Evolutionary conservation across 805 yeast species (phyloP).

Genomic region (Kluyveromyces aestuarii): DNA sequence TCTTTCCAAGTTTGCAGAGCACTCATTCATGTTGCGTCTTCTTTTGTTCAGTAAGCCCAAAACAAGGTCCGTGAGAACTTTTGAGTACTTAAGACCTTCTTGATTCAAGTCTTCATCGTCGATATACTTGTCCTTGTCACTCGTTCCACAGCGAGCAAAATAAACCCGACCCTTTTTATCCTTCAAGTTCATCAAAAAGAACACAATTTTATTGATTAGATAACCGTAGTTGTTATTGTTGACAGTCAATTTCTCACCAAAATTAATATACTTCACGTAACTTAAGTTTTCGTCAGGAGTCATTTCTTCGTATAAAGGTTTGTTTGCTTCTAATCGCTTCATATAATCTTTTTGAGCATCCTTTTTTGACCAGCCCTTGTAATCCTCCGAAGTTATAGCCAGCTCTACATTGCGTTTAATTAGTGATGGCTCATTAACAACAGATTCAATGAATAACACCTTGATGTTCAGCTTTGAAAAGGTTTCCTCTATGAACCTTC

Average conservation of each 20-base stretch:
- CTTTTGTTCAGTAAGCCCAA: conserved; percentile 27
- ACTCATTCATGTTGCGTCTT: conserved; percentile 3
- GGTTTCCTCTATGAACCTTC: conserved; percentile 46
- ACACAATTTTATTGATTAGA: conserved; percentile 81
- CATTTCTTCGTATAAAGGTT: conserved; percentile 68
- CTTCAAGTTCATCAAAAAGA: conserved; percentile 83
- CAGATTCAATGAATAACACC: conserved; percentile 79
- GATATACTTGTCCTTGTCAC: conserved; percentile 43
- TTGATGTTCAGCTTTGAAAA: conserved; percentile 57
- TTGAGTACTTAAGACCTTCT: conserved; percentile 63
- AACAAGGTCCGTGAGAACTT: conserved; percentile 51
- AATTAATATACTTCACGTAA: conserved; percentile 80
- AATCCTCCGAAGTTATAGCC: conserved; percentile 84
- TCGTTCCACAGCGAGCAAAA: conserved; percentile 72
- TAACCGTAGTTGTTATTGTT: conserved; percentile 83
- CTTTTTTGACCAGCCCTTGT: conserved; percentile 61
- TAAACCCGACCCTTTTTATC: conserved; percentile 85
- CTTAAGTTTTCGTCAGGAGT: conserved; percentile 46
- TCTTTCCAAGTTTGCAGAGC: neutral
- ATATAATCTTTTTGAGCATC: conserved; percentile 72
- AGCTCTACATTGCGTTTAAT: conserved; percentile 71
- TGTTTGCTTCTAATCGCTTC: conserved; percentile 57
- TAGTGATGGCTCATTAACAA: conserved; percentile 63
- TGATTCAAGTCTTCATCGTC: conserved; percentile 76
- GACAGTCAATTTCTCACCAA: conserved; percentile 75